phyloP scores from a whole-genome alignment of 495 filamentous ascomycete genomes.

The Hypomontagnella monticulosa region DNA sequence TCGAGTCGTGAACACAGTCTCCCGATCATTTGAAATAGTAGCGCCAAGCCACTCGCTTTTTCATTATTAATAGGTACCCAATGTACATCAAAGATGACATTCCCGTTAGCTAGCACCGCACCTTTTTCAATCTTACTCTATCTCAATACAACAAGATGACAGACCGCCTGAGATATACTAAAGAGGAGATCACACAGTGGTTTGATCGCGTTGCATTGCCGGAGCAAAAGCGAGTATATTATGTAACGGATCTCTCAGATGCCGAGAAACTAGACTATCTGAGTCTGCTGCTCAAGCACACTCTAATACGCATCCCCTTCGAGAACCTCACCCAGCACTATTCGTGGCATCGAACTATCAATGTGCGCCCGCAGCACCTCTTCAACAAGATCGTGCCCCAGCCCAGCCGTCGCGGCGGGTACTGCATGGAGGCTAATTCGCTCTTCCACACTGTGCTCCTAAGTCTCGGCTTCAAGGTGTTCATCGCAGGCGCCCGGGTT shows the following conservation, averaged over 20 bases:
- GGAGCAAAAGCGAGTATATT: neutral
- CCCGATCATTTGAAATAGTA: too few species aligned
- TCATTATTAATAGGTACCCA: too few species aligned
- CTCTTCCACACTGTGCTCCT: slow-evolving; percentile 72
- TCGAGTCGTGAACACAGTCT: too few species aligned
- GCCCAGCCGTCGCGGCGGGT: slow-evolving; percentile 63
- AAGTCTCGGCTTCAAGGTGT: slow-evolving; percentile 68
- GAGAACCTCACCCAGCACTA: slow-evolving; percentile 70
- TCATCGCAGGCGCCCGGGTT: slow-evolving; percentile 55
- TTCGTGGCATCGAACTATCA: slow-evolving; percentile 58
- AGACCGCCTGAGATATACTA: slow-evolving; percentile 20
- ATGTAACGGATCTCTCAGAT: neutral
- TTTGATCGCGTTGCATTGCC: slow-evolving; percentile 51
- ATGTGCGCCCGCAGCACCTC: slow-evolving; percentile 65
- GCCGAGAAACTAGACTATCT: slow-evolving; percentile 47
- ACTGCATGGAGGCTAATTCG: slow-evolving; percentile 79
- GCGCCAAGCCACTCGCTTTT: too few species aligned
- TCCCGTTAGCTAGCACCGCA: neutral
- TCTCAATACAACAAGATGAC: slow-evolving; percentile 9
- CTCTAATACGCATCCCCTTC: slow-evolving; percentile 72
- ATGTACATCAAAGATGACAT: too few species aligned
- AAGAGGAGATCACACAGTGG: slow-evolving; percentile 33
- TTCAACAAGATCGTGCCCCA: slow-evolving; percentile 70
- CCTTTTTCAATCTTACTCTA: neutral
- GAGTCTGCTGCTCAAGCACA: slow-evolving; percentile 54